Percentiles rank a stretch among this genome's conserved stretches.
Evolutionary conservation across 148 eudicot genomes (phyloP).

Genomic region (Camellia granthamiana): DNA sequence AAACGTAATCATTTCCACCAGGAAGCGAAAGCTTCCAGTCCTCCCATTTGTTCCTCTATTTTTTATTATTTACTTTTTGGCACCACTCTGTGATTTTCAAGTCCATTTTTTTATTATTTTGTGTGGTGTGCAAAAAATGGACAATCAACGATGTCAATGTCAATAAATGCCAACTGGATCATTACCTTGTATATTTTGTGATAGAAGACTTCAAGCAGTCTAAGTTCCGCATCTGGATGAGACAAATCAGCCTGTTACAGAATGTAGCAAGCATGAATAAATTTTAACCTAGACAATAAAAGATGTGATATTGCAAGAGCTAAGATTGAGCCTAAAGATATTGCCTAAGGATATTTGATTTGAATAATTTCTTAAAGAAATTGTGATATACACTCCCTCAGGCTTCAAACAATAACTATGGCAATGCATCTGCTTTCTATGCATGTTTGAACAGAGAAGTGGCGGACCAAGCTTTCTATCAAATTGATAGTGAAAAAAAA

Average conservation of each 20-base stretch:
- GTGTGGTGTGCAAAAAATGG: background rate
- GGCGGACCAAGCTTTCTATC: background rate
- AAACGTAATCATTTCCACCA: background rate
- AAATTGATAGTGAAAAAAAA: background rate
- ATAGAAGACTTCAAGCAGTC: slow-evolving; percentile 78
- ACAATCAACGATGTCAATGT: background rate
- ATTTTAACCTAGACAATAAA: background rate
- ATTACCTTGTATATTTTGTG: slow-evolving; percentile 84
- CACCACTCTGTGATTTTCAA: too few relatives aligned
- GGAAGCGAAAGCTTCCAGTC: background rate
- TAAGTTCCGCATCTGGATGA: slow-evolving; percentile 75
- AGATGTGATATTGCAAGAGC: background rate
- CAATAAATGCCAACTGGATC: background rate
- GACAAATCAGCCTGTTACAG: slow-evolving; percentile 66
- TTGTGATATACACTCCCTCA: background rate
- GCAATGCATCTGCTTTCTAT: background rate
- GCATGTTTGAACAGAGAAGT: too few relatives aligned
- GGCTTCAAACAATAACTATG: background rate
- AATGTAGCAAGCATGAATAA: slow-evolving; percentile 4
- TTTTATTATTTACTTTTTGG: background rate
- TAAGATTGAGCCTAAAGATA: background rate
- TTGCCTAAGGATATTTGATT: background rate
- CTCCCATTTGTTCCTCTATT: background rate
- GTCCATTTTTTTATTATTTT: background rate
- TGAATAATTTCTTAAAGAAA: background rate